Evolutionary conservation across 345 rosid species (phyloP), one percentile per base, ranked within the genome.

Genomic region (Brassica juncea): DNA sequence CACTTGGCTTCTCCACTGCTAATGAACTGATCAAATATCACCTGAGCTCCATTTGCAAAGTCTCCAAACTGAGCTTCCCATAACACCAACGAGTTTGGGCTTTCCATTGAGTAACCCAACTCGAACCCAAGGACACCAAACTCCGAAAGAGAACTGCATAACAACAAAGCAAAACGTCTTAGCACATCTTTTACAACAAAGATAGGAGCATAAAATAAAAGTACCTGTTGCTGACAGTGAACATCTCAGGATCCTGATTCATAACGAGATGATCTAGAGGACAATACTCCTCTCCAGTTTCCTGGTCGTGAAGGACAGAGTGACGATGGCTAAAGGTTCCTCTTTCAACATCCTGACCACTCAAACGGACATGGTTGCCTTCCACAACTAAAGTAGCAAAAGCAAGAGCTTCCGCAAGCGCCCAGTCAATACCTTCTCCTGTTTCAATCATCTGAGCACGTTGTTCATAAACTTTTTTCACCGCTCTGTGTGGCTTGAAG

Each of bases 1-100:
- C 97, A 92, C 77, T 92, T 92, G 32, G 97, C 86, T 75, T 92
- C 97, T 25, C 97, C 94, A 70, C 94, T 85, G 78, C 94, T 90
- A 72, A 92, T 5, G 76, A 92, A 91, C 83, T 91, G 92, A 79
- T 91, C 94, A 66, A 89, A 91, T 74, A 91, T 88, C 65, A 90
- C 97, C 81, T 92, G 97, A 79, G 90, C 93, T 30, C 94, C 97
- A 85, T 90, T 92, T 63, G 94, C 72, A 63, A 92, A 90, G 74
- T 92, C 94, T 77, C 97, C 97, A 84, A 92, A 92, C 47, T 92
- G 94, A 78, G 97, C 94, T 81, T 92, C 91, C 94, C 97, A 90
- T 6, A 90, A 59, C 31, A 92, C 90, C 87, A 92, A 82, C 5
- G 94, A 85, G 66, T 92, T 90, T 25, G 97, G 94, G 60, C 82